Evolutionary conservation across 139 green algal genomes (phyloP).

Genomic region (Nannochloris sp.): DNA sequence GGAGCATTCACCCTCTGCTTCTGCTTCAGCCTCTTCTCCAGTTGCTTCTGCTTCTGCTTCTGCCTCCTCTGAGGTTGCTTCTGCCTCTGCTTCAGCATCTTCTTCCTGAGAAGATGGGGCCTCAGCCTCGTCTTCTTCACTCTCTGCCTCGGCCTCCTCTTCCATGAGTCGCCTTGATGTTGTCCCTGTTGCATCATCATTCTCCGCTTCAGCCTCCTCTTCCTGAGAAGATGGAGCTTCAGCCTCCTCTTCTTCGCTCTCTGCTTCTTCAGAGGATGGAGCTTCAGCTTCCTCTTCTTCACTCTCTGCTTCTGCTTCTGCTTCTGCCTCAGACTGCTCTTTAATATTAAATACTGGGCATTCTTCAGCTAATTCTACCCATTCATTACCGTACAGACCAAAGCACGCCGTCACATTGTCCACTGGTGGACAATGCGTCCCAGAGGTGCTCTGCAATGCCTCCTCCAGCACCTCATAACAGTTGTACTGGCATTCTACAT

Average conservation of each 20-base stretch:
- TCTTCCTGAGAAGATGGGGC: not conserved
- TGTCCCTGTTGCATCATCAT: not conserved
- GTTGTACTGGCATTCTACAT: constrained; percentile 12
- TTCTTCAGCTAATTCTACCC: constrained; percentile 16
- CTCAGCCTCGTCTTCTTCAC: not conserved
- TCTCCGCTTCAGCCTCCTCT: not conserved
- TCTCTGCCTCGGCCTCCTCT: not conserved
- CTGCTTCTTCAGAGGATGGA: not conserved
- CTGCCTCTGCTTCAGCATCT: not conserved
- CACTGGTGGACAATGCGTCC: constrained; percentile 13
- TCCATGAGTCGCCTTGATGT: not conserved
- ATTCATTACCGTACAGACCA: constrained; percentile 11
- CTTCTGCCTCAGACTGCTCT: not conserved
- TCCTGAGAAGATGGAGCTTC: not conserved
- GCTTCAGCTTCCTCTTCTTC: not conserved
- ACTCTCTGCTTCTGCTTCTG: not conserved
- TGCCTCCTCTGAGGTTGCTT: not conserved
- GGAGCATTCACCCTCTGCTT: not conserved
- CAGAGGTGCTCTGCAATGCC: constrained; percentile 8
- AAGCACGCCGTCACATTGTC: constrained; percentile 16
- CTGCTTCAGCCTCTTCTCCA: not conserved
- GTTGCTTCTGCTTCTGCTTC: not conserved
- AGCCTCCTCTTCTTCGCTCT: not conserved
- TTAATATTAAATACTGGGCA: constrained; percentile 16
- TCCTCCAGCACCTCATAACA: constrained; percentile 15